phyloP scores from a whole-genome alignment of 2,329 filamentous ascomycete genomes.

The Fusarium floridanum region DNA sequence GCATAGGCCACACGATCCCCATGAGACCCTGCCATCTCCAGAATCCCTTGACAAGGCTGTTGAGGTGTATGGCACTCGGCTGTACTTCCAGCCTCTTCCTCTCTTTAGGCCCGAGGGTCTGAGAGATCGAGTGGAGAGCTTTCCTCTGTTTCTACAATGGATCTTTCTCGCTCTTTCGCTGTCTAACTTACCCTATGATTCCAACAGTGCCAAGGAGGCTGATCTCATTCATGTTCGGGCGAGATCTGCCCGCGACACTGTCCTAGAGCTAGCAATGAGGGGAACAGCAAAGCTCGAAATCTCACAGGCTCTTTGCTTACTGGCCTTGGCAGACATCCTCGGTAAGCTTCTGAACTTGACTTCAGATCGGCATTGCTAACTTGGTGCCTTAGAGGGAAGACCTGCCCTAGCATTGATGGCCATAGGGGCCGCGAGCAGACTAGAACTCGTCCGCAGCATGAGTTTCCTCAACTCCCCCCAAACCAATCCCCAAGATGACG shows the following conservation, averaged over 20 bases:
- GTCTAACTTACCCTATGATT: conserved; percentile 19
- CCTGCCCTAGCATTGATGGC: conserved; percentile 37
- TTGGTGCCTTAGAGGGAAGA: conserved; percentile 11
- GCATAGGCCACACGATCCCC: conserved; percentile 1
- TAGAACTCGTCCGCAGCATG: conserved; percentile 31
- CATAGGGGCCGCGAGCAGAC: conserved; percentile 34
- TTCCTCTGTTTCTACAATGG: conserved; percentile 30
- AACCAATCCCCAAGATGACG: conserved; percentile 1
- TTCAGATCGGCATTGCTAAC: neutral
- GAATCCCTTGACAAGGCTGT: conserved; percentile 23
- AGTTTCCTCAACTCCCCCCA: conserved; percentile 3
- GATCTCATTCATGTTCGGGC: conserved; percentile 22
- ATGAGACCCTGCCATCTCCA: conserved; percentile 7
- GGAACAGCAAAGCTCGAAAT: conserved; percentile 29
- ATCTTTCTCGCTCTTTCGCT: conserved; percentile 30
- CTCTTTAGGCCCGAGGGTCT: conserved; percentile 28
- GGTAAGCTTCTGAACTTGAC: neutral
- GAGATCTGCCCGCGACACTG: conserved; percentile 22
- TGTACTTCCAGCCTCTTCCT: conserved; percentile 40
- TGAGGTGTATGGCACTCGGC: conserved; percentile 26
- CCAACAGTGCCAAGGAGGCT: conserved; percentile 25
- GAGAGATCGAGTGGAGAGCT: conserved; percentile 9
- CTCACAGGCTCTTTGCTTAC: conserved; percentile 25
- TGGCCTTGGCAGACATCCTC: conserved; percentile 17
- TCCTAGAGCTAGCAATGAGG: conserved; percentile 24